Evolutionary conservation across 441 rosid species (phyloP), one percentile per base, ranked within the genome.

Genomic region (Hura crepitans): DNA sequence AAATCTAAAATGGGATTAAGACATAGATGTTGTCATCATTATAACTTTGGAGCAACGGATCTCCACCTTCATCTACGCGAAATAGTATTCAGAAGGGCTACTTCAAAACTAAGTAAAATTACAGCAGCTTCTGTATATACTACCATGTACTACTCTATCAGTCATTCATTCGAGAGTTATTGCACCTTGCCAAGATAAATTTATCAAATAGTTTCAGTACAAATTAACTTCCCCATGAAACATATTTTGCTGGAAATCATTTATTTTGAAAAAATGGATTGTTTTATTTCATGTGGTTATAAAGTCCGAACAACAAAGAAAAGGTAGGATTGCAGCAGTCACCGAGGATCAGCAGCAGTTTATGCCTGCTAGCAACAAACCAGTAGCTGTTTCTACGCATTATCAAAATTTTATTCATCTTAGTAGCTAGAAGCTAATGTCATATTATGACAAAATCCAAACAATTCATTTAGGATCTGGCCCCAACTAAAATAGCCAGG

Each of bases 391-490:
- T 6, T n/a, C n/a, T 7, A 22, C 8, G 8, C 4, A 14, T 6
- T 47, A 22, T 13, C 18, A 49, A 42, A 10, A 4, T 11, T 43
- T 28, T 0, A 39, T 20, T 17, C 0, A 28, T 11, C 46, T 20
- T 62, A 43, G 68, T 12, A 30, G 55, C 59, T 68, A 43, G 33
- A 35, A 62, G 39, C 39, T 33, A 39, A n/a, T 22, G 30, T 35
- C 20, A 55, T 31, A 23, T 28, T 4, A 13, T 51, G 12, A 45
- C 49, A 50, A 50, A 12, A 30, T 14, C 14, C 2, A 28, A 2
- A 23, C 22, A n/a, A 7, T 8, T 30, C 43, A 37, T 50, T 47
- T 14, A 14, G 53, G 53, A 47, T 28, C 33, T 6, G 5, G 62
- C 20, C 10, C 43, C 25, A 43, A 69, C 22, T 65, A 18, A 22